A percentile compares a stretch with the other conserved stretches of the same genome.
These are phyloP conservation scores for Musa troglodytarum DNA, from an alignment of 176 grass and related monocot species.

Conservation along the genomic window DNA sequence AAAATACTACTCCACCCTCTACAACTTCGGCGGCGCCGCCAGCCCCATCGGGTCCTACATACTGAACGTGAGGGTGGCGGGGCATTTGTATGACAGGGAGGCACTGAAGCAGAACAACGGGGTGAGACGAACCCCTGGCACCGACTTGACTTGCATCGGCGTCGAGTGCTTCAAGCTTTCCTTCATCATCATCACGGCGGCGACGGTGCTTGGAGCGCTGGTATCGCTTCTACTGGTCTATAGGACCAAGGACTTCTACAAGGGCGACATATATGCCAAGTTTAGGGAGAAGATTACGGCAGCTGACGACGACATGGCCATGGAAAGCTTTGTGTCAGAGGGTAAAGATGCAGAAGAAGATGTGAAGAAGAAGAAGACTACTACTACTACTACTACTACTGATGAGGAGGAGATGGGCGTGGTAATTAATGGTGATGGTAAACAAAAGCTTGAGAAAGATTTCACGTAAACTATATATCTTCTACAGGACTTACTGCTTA, in stretches of 20 bases:
- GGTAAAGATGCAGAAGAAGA: too few species aligned
- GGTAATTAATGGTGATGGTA: too few species aligned
- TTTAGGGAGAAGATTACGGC: conserved; percentile 30
- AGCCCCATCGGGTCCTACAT: conserved; percentile 65
- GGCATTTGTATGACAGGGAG: conserved; percentile 50
- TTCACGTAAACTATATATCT: too few species aligned
- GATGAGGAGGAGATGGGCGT: too few species aligned
- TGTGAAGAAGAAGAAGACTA: too few species aligned
- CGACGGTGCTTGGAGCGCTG: conserved; percentile 37
- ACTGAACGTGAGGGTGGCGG: conserved; percentile 52
- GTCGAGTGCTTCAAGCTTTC: conserved; percentile 42
- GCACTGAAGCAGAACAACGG: conserved; percentile 42
- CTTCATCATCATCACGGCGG: conserved; percentile 54
- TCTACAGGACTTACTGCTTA: too few species aligned
- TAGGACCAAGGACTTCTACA: conserved; percentile 54
- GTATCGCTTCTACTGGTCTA: conserved; percentile 48
- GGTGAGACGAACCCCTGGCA: not conserved
- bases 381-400: too few species aligned
- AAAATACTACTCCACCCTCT: conserved; percentile 84
- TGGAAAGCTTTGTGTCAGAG: not conserved
- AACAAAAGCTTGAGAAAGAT: too few species aligned
- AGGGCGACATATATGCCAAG: conserved; percentile 50
- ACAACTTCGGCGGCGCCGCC: conserved; percentile 59
- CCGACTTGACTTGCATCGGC: conserved; percentile 49
- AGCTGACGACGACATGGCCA: conserved; percentile 14